Conservation (phyloP, 1,284 basidiomycete genomes). For the Sphagnurus paluster region DNA sequence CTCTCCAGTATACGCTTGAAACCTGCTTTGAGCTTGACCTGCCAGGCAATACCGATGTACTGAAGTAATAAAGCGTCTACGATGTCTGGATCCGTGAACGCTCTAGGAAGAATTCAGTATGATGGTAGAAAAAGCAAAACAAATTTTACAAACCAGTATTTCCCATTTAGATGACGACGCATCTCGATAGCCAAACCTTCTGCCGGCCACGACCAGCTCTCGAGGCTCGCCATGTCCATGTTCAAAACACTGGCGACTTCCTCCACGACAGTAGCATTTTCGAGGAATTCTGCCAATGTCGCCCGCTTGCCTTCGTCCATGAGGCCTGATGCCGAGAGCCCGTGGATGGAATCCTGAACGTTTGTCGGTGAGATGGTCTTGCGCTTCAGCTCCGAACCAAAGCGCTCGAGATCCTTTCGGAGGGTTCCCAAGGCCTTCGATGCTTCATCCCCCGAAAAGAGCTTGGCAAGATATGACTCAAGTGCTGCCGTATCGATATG, state of each 20-base stretch:
- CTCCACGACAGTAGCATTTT: conserved; percentile 35
- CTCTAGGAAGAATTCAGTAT: conserved; percentile 22
- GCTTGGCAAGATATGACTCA: conserved; percentile 31
- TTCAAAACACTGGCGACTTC: conserved; percentile 43
- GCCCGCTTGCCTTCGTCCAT: conserved; percentile 40
- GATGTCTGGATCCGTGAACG: conserved; percentile 46
- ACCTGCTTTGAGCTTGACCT: conserved; percentile 35
- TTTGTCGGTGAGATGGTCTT: conserved; percentile 24
- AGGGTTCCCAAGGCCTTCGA: conserved; percentile 28
- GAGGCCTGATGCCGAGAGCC: conserved; percentile 33
- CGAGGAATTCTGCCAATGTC: conserved; percentile 39
- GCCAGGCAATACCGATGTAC: conserved; percentile 41
- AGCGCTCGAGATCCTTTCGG: conserved; percentile 27
- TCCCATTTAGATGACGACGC: conserved; percentile 44
- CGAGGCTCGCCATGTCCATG: conserved; percentile 40
- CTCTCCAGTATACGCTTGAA: conserved; percentile 31
- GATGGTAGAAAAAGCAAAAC: background rate
- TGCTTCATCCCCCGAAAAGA: conserved; percentile 35
- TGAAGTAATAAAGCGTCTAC: conserved; percentile 44
- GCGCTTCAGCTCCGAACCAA: conserved; percentile 26
- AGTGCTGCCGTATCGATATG: conserved; percentile 32
- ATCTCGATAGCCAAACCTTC: conserved; percentile 42
- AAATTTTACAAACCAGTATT: conserved; percentile 32
- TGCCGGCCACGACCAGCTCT: conserved; percentile 41
- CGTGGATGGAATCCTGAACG: conserved; percentile 32